Evolutionary conservation across 1,139 yeast species (phyloP).

Genomic region (Saccharomyces hybrid): DNA sequence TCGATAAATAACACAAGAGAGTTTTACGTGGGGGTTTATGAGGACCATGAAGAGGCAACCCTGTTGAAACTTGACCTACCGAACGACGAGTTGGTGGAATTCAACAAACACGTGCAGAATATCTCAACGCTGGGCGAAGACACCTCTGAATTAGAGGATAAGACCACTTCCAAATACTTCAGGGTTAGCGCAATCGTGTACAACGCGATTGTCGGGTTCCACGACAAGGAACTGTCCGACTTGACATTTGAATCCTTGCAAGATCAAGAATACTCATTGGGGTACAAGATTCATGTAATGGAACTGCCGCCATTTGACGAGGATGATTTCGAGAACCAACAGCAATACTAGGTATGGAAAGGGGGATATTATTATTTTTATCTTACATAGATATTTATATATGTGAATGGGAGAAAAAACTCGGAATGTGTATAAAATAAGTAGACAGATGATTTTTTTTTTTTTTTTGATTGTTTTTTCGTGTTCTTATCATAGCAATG

Average conservation of each 20-base stretch:
- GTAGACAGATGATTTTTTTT: conserved; percentile 3
- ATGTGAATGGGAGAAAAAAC: not conserved
- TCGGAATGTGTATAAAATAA: not conserved
- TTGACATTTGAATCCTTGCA: conserved; percentile 19
- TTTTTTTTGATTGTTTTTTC: not conserved
- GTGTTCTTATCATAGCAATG: conserved; percentile 11
- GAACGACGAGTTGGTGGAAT: not conserved
- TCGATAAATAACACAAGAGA: conserved; percentile 24
- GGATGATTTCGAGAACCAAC: conserved; percentile 2
- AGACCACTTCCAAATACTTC: conserved; percentile 1
- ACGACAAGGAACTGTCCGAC: conserved; percentile 26
- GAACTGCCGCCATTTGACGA: conserved; percentile 23
- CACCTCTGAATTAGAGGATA: not conserved
- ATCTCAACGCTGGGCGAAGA: conserved; percentile 1
- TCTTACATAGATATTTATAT: not conserved
- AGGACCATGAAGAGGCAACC: conserved; percentile 22
- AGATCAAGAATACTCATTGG: conserved; percentile 26
- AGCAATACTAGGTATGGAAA: not conserved
- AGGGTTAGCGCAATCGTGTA: conserved; percentile 19
- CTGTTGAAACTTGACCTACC: conserved; percentile 13
- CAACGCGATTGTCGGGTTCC: conserved; percentile 29
- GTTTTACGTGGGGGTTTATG: conserved; percentile 32
- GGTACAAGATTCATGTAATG: conserved; percentile 21
- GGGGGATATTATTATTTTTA: not conserved
- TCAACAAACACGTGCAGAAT: conserved; percentile 1